A percentile compares a stretch with the other conserved stretches of the same genome.
Evolutionary conservation across 495 filamentous ascomycete species (phyloP).

Genomic region (Astrothelium macrocarpum): DNA sequence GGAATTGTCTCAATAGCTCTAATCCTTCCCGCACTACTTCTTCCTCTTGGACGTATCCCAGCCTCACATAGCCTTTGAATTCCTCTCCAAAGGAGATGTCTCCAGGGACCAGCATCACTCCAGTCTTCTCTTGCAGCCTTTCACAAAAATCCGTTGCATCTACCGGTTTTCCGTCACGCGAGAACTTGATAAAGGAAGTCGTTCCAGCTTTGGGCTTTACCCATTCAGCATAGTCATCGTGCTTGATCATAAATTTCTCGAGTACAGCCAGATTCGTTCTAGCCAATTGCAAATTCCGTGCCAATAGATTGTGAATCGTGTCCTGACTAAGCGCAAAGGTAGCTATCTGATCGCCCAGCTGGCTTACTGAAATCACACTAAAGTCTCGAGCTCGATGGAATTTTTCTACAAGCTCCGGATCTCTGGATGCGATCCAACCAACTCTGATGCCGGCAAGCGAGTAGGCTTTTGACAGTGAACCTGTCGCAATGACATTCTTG

Average conservation of each 20-base stretch:
- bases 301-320: conserved; percentile 57
- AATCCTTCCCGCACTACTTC: conserved; percentile 59
- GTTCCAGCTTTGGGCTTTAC: conserved; percentile 73
- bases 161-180: conserved; percentile 51
- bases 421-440: conserved; percentile 72
- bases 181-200: conserved; percentile 69
- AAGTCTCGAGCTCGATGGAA: conserved; percentile 63
- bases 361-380: conserved; percentile 76
- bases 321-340: conserved; percentile 56
- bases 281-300: conserved; percentile 61
- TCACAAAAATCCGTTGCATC: conserved; percentile 66
- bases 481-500: conserved; percentile 58
- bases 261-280: conserved; percentile 60
- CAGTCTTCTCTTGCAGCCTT: conserved; percentile 55
- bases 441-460: conserved; percentile 72
- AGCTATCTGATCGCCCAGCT: conserved; percentile 73
- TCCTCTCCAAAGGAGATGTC: conserved; percentile 68
- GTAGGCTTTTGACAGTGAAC: conserved; percentile 81
- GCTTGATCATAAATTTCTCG: conserved; percentile 55
- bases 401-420: conserved; percentile 52
- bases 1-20: conserved; percentile 50
- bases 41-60: conserved; percentile 71
- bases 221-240: conserved; percentile 59
- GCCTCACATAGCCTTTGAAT: conserved; percentile 67
- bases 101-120: conserved; percentile 74